Evolutionary conservation across 331 rosid species (phyloP).

Genomic region (Malus hybrid): DNA sequence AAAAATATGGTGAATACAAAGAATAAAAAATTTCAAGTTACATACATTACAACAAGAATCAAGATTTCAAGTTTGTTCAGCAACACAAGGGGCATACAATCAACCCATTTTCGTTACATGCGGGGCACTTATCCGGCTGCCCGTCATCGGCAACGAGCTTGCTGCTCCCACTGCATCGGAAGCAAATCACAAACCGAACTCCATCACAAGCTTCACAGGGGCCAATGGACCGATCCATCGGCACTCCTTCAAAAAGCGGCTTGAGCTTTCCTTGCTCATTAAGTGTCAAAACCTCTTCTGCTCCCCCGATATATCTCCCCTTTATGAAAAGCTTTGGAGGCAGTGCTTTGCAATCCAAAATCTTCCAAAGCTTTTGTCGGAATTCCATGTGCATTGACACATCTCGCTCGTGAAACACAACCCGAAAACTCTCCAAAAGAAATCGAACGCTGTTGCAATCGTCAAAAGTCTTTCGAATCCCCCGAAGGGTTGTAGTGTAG

Average conservation of each 20-base stretch:
- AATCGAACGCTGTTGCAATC: conserved; percentile 69
- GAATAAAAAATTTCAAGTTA: no score
- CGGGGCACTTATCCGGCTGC: conserved; percentile 22
- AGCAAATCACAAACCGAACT: conserved; percentile 59
- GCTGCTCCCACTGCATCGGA: conserved; percentile 60
- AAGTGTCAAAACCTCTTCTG: conserved; percentile 56
- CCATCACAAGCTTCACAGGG: conserved; percentile 79
- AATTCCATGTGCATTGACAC: conserved; percentile 74
- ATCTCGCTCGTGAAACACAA: conserved; percentile 59
- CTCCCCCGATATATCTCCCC: conserved; percentile 76
- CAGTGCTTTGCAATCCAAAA: conserved; percentile 32
- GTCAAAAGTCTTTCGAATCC: conserved; percentile 77
- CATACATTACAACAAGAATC: background rate
- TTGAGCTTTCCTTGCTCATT: conserved; percentile 68
- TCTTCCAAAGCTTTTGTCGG: conserved; percentile 60
- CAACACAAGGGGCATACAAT: conserved; percentile 56
- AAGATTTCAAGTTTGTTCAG: background rate
- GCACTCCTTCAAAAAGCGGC: conserved; percentile 47
- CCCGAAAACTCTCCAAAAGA: conserved; percentile 65
- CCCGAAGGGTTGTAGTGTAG: conserved; percentile 78
- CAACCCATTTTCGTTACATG: conserved; percentile 73
- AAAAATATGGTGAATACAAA: no score
- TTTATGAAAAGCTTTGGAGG: conserved; percentile 82
- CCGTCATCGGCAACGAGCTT: conserved; percentile 34
- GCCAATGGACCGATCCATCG: conserved; percentile 34